A percentile compares a stretch with the other conserved stretches of the same genome.
phyloP scores from a whole-genome alignment of 2,329 filamentous ascomycete genomes.

The Helotiales sp. region DNA sequence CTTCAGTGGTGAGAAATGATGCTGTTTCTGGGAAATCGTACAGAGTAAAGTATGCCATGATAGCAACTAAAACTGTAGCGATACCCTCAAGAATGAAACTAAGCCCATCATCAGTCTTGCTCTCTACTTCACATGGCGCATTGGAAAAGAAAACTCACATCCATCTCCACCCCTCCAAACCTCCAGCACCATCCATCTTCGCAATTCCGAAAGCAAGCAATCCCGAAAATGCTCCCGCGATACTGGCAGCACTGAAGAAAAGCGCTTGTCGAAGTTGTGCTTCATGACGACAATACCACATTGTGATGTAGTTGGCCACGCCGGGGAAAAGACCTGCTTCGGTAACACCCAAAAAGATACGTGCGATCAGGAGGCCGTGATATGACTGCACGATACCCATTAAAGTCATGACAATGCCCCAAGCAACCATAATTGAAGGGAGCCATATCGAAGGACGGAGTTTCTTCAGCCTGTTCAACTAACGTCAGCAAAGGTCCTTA shows the following conservation, averaged over 20 bases:
- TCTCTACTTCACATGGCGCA: no score
- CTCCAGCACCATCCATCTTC: conserved; percentile 52
- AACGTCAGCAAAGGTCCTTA: not conserved
- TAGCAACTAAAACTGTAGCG: conserved; percentile 45
- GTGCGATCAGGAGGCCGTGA: conserved; percentile 61
- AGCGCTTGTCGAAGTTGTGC: conserved; percentile 24
- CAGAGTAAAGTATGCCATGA: conserved; percentile 51
- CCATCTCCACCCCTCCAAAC: conserved; percentile 54
- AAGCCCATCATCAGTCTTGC: not conserved
- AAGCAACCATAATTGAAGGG: conserved; percentile 45
- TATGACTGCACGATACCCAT: conserved; percentile 67
- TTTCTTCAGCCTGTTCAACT: conserved; percentile 49
- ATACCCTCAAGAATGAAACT: conserved; percentile 13
- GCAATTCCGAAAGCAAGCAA: conserved; percentile 51
- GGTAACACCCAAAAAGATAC: conserved; percentile 65
- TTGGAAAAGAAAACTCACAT: conserved; percentile 22
- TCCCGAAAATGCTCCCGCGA: conserved; percentile 52
- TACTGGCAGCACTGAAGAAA: conserved; percentile 46
- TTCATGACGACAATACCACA: conserved; percentile 26
- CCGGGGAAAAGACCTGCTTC: conserved; percentile 40
- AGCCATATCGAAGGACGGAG: conserved; percentile 57
- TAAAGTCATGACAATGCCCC: conserved; percentile 51
- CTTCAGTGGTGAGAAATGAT: conserved; percentile 49
- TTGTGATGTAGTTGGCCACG: conserved; percentile 20
- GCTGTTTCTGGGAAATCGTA: conserved; percentile 52